Percentiles rank a stretch among this genome's conserved stretches.
phyloP scores from a whole-genome alignment of 1,284 basidiomycete species.

The Ganoderma leucocontextum region DNA sequence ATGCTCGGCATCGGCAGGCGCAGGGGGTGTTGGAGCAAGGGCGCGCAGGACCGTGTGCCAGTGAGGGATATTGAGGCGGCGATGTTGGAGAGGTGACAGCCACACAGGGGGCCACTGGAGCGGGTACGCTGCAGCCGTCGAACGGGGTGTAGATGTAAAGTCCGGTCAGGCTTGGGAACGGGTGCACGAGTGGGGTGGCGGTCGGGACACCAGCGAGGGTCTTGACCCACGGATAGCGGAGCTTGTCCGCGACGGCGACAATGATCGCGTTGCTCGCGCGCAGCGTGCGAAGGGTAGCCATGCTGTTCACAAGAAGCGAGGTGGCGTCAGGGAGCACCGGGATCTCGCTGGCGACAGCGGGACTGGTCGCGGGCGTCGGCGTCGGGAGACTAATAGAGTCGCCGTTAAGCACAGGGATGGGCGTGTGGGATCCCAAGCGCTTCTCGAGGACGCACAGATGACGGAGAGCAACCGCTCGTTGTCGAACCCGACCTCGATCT shows the following conservation, averaged over 20 bases:
- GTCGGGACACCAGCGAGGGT: constrained; percentile 26
- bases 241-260: constrained; percentile 26
- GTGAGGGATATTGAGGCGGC: no score
- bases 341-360: constrained; percentile 6
- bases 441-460: constrained; percentile 10
- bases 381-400: neutral
- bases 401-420: neutral
- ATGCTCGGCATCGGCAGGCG: constrained; percentile 19
- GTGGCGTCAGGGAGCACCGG: constrained; percentile 23
- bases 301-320: constrained; percentile 24
- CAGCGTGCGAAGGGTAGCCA: constrained; percentile 18
- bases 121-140: constrained; percentile 25
- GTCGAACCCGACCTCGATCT: constrained; percentile 25
- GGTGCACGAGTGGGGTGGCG: constrained; percentile 30
- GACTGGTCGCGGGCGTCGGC: neutral
- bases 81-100: no score
- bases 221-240: constrained; percentile 27
- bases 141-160: constrained; percentile 31
- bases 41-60: no score
- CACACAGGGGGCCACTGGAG: neutral
- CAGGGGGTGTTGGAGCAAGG: no score
- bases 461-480: constrained; percentile 20
- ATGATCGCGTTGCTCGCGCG: constrained; percentile 25
- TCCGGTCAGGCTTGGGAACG: constrained; percentile 23
- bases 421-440: neutral